Evolutionary conservation across 2,329 filamentous ascomycete species (phyloP).

Genomic region (Alternaria atra): DNA sequence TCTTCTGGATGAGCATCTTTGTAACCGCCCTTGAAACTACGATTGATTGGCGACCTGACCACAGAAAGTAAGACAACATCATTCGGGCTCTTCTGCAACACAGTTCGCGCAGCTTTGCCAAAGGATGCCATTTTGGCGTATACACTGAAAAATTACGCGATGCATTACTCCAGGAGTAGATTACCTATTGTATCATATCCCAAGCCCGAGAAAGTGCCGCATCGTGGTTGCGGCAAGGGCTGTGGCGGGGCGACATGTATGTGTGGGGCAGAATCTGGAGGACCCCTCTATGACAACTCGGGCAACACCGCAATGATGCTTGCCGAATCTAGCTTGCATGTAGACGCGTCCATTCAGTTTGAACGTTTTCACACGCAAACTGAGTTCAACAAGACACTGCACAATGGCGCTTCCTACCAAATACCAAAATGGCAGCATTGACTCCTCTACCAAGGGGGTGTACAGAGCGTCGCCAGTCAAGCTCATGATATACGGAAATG

Average conservation of each 20-base stretch:
- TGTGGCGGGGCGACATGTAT: conserved; percentile 40
- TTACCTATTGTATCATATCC: conserved; percentile 18
- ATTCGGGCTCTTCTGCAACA: conserved; percentile 87
- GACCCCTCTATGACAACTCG: conserved; percentile 43
- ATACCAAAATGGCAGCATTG: conserved; percentile 46
- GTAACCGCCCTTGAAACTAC: conserved; percentile 88
- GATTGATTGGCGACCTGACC: conserved; percentile 84
- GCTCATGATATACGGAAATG: conserved; percentile 50
- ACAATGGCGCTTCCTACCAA: conserved; percentile 46
- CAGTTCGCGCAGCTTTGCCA: conserved; percentile 56
- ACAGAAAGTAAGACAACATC: conserved; percentile 95
- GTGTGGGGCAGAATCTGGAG: conserved; percentile 43
- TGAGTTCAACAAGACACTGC: background rate
- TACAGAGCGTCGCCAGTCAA: conserved; percentile 50
- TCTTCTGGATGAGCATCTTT: conserved; percentile 93
- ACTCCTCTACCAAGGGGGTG: conserved; percentile 44
- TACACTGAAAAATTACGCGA: background rate
- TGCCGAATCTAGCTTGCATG: conserved; percentile 14
- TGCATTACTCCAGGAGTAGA: conserved; percentile 2
- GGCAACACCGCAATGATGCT: conserved; percentile 17
- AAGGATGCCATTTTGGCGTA: conserved; percentile 37
- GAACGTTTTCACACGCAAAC: conserved; percentile 7
- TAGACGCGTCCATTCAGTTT: conserved; percentile 10
- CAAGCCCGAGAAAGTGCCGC: conserved; percentile 32
- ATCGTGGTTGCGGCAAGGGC: conserved; percentile 21